Conservation (phyloP, 495 filamentous ascomycete genomes). For the Aspergillus diversus region DNA sequence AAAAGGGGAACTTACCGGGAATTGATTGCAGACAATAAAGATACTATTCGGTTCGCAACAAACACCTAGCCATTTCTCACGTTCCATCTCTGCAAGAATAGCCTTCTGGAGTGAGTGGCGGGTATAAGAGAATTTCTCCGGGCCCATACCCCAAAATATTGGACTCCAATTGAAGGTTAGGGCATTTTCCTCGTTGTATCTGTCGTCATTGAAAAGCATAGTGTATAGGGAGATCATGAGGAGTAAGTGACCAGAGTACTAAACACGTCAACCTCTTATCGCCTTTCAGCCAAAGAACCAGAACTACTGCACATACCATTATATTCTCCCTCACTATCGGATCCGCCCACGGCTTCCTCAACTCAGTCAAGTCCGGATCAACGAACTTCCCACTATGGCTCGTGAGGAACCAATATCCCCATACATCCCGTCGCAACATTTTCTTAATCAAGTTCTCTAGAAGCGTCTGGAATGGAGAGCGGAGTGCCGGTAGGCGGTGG, state of each 20-base stretch:
- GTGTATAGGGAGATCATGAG: conserved; percentile 40
- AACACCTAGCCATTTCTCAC: conserved; percentile 32
- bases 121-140: conserved; percentile 35
- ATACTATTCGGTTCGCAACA: conserved; percentile 44
- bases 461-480: conserved; percentile 29
- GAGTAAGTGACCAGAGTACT: conserved; percentile 37
- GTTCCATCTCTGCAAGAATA: conserved; percentile 40
- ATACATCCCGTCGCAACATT: conserved; percentile 41
- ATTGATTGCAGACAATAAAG: conserved; percentile 41
- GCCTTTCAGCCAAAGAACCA: neutral
- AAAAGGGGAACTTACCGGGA: conserved; percentile 4
- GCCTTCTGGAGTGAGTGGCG: conserved; percentile 29
- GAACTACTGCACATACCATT: conserved; percentile 21
- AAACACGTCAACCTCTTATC: neutral
- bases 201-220: conserved; percentile 44
- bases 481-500: conserved; percentile 36
- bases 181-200: conserved; percentile 30
- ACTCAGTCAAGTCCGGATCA: conserved; percentile 37
- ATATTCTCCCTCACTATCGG: conserved; percentile 39
- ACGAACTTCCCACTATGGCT: conserved; percentile 29
- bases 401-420: conserved; percentile 43
- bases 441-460: conserved; percentile 33
- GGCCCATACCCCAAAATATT: conserved; percentile 39
- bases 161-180: conserved; percentile 38
- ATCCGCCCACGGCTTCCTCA: conserved; percentile 43